Evolutionary conservation across 2,329 filamentous ascomycete genomes (phyloP), one percentile per base, ranked within the genome.

Genomic region (Scedosporium apiospermum): DNA sequence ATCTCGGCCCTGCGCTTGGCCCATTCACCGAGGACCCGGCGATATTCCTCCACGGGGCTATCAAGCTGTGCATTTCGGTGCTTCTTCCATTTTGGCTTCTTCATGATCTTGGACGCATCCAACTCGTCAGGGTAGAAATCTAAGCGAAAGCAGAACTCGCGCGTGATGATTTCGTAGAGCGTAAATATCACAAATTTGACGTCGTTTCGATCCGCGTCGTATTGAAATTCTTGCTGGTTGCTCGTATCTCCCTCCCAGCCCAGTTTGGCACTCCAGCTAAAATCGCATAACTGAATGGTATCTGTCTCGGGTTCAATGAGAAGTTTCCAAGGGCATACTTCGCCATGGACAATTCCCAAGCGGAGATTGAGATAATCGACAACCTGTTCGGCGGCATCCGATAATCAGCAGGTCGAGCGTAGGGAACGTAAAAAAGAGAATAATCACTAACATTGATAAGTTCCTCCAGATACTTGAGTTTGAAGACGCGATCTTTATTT

Each of bases 351-450:
- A 42, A 78, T 70, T 27, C 75, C 74, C 46, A 72, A 65, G 41
- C 69, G 62, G 10, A 77, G 66, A 60, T 77, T 77, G 27, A 78
- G 66, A 41, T 72, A 69, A 62, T 78, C 75, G 6, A 77, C 68
- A 5, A 74, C 69, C 0, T 67, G 7, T 23, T 4, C 57, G 72
- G 10, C 75, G 77, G 63, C 76, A 78, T 10, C 16, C 10, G 10
- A 12, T 16, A 12, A 16, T 49, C 16, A n/a, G 44, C 12, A 49
- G 5, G 44, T 6, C 1, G 44, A 49, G 10, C 16, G 23, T n/a
- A 49, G 4, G 10, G 5, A 12, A 49, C 5, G 10, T 16, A 12
- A 12, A 3, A n/a, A n/a, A n/a, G 44, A 21, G 44, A 6, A 12
- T 16, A 49, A 30, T 6, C 7, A 49, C 44, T 21, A 49, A 49